A percentile compares a stretch with the other conserved stretches of the same genome.
Conservation (phyloP, 2,329 filamentous ascomycete genomes). For the Tympanopsis confertula region DNA sequence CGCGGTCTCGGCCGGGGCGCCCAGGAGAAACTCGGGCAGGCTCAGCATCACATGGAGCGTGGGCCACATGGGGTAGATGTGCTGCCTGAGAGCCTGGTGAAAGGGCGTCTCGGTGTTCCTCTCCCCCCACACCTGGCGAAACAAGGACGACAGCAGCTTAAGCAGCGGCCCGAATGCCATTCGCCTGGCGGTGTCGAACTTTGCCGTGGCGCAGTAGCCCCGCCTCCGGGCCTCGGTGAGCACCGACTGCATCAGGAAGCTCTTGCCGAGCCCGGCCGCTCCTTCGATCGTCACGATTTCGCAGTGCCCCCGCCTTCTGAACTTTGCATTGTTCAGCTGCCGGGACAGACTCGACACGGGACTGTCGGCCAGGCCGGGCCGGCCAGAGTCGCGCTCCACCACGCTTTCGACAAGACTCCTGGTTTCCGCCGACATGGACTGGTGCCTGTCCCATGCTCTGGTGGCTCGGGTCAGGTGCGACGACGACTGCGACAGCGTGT, state of each 20-base stretch:
- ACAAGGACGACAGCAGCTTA: constrained; percentile 53
- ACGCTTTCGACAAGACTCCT: constrained; percentile 32
- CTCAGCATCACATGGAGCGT: constrained; percentile 49
- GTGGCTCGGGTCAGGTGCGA: constrained; percentile 25
- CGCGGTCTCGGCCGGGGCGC: constrained; percentile 9
- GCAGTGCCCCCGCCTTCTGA: constrained; percentile 43
- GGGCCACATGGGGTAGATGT: constrained; percentile 52
- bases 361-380: constrained; percentile 28
- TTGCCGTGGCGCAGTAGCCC: constrained; percentile 55
- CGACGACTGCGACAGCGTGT: constrained; percentile 33
- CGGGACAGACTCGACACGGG: constrained; percentile 37
- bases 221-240: constrained; percentile 46
- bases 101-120: constrained; percentile 53
- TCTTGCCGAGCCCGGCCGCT: constrained; percentile 53
- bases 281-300: constrained; percentile 52
- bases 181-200: constrained; percentile 50
- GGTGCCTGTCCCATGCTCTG: constrained; percentile 39
- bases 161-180: constrained; percentile 52
- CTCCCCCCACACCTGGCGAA: constrained; percentile 58
- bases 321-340: constrained; percentile 43
- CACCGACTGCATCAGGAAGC: constrained; percentile 50
- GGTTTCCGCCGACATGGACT: constrained; percentile 35
- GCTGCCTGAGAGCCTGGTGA: constrained; percentile 48
- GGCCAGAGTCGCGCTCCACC: constrained; percentile 25
- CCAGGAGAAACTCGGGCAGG: constrained; percentile 59